These are phyloP conservation scores for Arabidopsis thaliana DNA, from an alignment of 345 rosid genomes.

Conservation along the genomic window TAIR10.1 NC_003076.8:18372001-18372500, in stretches of 20 bases:
- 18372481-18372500: neutral
- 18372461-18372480: slow-evolving; percentile 24
- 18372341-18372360: slow-evolving; percentile 32
- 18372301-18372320: slow-evolving; percentile 41
- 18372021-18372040: slow-evolving; percentile 34
- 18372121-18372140: slow-evolving; percentile 17
- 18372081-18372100: slow-evolving; percentile 41
- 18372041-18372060: slow-evolving; percentile 41
- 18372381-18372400: slow-evolving; percentile 39
- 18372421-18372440: neutral
- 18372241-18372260: slow-evolving; percentile 10
- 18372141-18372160: slow-evolving; percentile 19
- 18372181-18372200: slow-evolving; percentile 25
- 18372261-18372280: slow-evolving; percentile 2
- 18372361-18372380: slow-evolving; percentile 22
- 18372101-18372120: slow-evolving; percentile 42
- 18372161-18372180: slow-evolving; percentile 9
- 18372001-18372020: slow-evolving; percentile 12
- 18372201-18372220: slow-evolving; percentile 22
- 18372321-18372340: slow-evolving; percentile 24
- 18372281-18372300: slow-evolving; percentile 7
- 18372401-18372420: slow-evolving; percentile 26
- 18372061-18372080: slow-evolving; percentile 32
- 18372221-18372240: slow-evolving; percentile 19
- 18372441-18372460: slow-evolving; percentile 31